Evolutionary conservation across 2,329 filamentous ascomycete species (phyloP).

Genomic region (Colletotrichum musicola): DNA sequence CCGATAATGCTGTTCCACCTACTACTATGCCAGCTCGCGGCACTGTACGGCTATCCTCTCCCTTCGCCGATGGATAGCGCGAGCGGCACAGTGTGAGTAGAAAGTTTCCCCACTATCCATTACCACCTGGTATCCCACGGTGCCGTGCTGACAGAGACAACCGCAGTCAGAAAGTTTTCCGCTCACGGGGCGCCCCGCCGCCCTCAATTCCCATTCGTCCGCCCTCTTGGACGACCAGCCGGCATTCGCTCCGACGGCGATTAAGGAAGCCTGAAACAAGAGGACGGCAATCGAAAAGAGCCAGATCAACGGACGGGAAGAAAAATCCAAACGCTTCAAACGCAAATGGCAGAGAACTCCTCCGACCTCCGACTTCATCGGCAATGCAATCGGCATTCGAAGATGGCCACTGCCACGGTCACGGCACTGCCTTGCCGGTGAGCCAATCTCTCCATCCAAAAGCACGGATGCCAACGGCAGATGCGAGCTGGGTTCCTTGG

Average conservation of each 20-base stretch:
- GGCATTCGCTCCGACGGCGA: slow-evolving; percentile 25
- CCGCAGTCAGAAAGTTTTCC: slow-evolving; percentile 16
- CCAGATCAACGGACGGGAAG: background rate
- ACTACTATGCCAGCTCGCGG: background rate
- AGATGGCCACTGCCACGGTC: background rate
- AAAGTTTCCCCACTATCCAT: background rate
- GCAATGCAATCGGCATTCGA: slow-evolving; percentile 30
- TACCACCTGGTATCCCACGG: no score
- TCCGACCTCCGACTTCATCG: background rate
- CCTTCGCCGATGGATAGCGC: background rate
- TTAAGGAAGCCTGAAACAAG: slow-evolving; percentile 26
- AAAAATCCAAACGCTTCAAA: background rate
- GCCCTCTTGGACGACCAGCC: background rate
- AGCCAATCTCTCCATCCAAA: background rate
- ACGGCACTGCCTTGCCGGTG: background rate
- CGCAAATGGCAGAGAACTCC: background rate
- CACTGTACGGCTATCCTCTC: background rate
- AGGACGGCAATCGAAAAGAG: slow-evolving; percentile 25
- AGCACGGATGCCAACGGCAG: background rate
- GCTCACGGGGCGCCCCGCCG: background rate
- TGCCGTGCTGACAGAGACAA: slow-evolving; percentile 19
- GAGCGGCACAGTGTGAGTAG: background rate
- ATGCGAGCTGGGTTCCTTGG: background rate
- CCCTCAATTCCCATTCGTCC: background rate
- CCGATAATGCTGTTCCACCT: no score